phyloP scores from a whole-genome alignment of 2,329 filamentous ascomycete species.

The Talaromyces sp. region DNA sequence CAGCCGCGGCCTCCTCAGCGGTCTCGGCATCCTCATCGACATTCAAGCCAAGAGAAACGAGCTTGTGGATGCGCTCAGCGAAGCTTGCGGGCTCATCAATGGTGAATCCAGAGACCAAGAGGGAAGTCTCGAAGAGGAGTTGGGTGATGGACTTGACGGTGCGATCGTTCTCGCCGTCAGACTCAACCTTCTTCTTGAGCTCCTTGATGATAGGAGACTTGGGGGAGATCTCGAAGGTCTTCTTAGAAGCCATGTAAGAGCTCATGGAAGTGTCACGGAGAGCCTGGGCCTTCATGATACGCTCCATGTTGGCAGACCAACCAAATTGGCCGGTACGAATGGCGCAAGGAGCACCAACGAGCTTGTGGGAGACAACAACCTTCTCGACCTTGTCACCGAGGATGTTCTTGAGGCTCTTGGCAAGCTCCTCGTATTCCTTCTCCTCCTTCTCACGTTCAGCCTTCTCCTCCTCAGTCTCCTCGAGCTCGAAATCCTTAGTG shows the following conservation, averaged over 20 bases:
- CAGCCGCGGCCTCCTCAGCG: constrained; percentile 53
- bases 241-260: constrained; percentile 99
- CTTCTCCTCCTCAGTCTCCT: constrained; percentile 99
- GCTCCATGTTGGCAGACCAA: constrained; percentile 99
- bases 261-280: constrained; percentile 99
- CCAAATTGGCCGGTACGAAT: constrained; percentile 99
- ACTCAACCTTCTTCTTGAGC: constrained; percentile 98
- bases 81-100: constrained; percentile 98
- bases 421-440: constrained; percentile 93
- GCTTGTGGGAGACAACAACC: constrained; percentile 98
- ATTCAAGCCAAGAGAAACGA: constrained; percentile 95
- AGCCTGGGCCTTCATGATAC: constrained; percentile 99
- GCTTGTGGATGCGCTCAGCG: constrained; percentile 99
- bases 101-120: constrained; percentile 98
- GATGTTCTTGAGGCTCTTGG: constrained; percentile 98
- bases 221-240: constrained; percentile 99
- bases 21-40: constrained; percentile 87
- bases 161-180: constrained; percentile 95
- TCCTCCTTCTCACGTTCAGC: constrained; percentile 88
- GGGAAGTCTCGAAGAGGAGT: constrained; percentile 97
- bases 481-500: constrained; percentile 99
- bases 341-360: constrained; percentile 87
- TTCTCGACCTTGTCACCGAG: constrained; percentile 99
- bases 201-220: constrained; percentile 97
- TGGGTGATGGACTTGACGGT: constrained; percentile 99